Evolutionary conservation across 2,329 filamentous ascomycete genomes (phyloP).

Genomic region (Rutstroemia sp.): DNA sequence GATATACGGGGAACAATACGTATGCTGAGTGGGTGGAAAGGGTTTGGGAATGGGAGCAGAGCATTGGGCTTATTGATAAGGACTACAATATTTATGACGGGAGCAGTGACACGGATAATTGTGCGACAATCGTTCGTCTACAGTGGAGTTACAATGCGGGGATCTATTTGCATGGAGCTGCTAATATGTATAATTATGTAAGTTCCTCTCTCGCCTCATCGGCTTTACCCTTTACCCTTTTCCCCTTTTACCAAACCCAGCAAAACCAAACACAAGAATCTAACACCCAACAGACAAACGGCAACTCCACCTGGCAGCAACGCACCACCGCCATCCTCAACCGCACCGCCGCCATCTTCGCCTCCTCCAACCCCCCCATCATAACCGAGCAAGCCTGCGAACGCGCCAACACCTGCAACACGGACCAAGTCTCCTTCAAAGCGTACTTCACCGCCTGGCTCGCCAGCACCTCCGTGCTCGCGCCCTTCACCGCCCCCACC

Average conservation of each 20-base stretch:
- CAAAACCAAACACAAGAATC: background rate
- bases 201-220: constrained; percentile 13
- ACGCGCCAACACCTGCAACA: constrained; percentile 47
- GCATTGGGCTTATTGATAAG: constrained; percentile 49
- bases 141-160: constrained; percentile 66
- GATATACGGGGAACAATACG: constrained; percentile 69
- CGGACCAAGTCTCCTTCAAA: constrained; percentile 57
- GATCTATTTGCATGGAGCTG: constrained; percentile 54
- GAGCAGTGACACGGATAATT: constrained; percentile 47
- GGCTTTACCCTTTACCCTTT: background rate
- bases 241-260: background rate
- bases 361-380: constrained; percentile 39
- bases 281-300: constrained; percentile 22
- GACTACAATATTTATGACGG: constrained; percentile 53
- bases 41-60: constrained; percentile 61
- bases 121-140: constrained; percentile 49
- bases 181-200: constrained; percentile 41
- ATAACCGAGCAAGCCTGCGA: constrained; percentile 44
- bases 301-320: constrained; percentile 43
- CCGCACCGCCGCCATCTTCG: constrained; percentile 47
- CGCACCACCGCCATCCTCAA: constrained; percentile 50
- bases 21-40: constrained; percentile 74
- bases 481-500: constrained; percentile 46
- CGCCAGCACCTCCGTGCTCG: constrained; percentile 54
- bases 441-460: constrained; percentile 56